Base-by-base conservation (phyloP, 768 basidiomycete species). In the Russula olivacea region DNA sequence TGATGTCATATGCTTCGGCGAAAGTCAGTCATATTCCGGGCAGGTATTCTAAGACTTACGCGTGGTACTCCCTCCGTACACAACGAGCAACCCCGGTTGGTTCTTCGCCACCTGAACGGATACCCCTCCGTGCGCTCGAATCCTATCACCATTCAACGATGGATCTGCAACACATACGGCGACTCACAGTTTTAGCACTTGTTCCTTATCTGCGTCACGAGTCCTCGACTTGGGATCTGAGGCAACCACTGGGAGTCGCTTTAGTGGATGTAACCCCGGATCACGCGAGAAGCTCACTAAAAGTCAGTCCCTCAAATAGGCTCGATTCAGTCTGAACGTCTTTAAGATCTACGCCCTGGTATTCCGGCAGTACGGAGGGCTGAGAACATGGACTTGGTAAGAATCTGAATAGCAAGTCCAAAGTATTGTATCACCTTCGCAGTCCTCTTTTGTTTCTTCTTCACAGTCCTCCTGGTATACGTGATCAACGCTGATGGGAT, bases 291-390 rank as follows among this genome's bases (percentile, higher is more conserved):
- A 49, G 77, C 88, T 70, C 57, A 95, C 95, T 85, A 70, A 98
- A 96, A 58, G 80, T 89, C 75, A 87, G 79, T 28, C 81, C 88
- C 15, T 82, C 76, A 68, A 98, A 92, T 19, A 97, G 71, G 30
- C 84, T 75, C 6, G 82, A 82, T 67, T 86, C 79, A 7, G 85
- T 78, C 43, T 80, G 66, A 23, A 92, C 78, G 8, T 82, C 81
- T 66, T 80, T 82, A 14, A 86, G 73, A 58, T 82, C 82, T n/a
- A 83, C 77, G 1, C 88, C 88, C 62, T 80, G 77, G 68, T 87
- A 88, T 68, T 82, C 84, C 3, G 85, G 82, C 38, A 90, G 77
- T n/a, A 88, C 75, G 7, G 74, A 75, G 1, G 81, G 75, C 89
- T 89, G 59, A 10, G 25, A 55, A 43, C 23, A 21, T 21, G 28